phyloP scores from a whole-genome alignment of 768 basidiomycete species.

The Pulveroboletus sp. region DNA sequence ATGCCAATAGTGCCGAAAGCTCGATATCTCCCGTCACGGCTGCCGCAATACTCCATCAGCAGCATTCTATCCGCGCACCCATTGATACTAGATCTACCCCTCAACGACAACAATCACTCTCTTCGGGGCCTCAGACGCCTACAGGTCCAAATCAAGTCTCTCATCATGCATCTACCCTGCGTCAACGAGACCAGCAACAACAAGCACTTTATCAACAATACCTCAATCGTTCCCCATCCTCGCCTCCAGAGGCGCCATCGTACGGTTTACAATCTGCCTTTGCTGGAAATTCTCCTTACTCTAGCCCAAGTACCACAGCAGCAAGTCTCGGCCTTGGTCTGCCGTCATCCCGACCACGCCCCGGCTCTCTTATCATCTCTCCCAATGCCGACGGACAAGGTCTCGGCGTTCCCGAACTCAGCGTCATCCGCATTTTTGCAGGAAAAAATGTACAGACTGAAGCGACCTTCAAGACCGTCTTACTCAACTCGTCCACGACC shows the following conservation, averaged over 20 bases:
- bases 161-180: slow-evolving; percentile 62
- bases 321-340: slow-evolving; percentile 48
- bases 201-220: slow-evolving; percentile 87
- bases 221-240: slow-evolving; percentile 81
- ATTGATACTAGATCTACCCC: slow-evolving; percentile 19
- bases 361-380: slow-evolving; percentile 74
- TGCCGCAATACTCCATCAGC: slow-evolving; percentile 59
- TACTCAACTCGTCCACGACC: slow-evolving; percentile 85
- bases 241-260: slow-evolving; percentile 70
- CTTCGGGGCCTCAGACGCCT: slow-evolving; percentile 28
- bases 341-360: slow-evolving; percentile 57
- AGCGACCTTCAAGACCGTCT: slow-evolving; percentile 96
- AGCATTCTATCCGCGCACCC: slow-evolving; percentile 31
- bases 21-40: slow-evolving; percentile 52
- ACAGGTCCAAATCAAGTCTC: slow-evolving; percentile 45
- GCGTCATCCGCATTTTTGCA: slow-evolving; percentile 94
- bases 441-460: slow-evolving; percentile 89
- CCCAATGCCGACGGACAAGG: slow-evolving; percentile 60
- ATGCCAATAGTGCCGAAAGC: slow-evolving; percentile 22
- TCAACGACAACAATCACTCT: slow-evolving; percentile 20
- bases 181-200: slow-evolving; percentile 86
- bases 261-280: slow-evolving; percentile 76
- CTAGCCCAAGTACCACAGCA: slow-evolving; percentile 36
- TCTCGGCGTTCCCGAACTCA: slow-evolving; percentile 73
- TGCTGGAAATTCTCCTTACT: slow-evolving; percentile 44